These are phyloP conservation scores for Verticillium nubilum DNA, from an alignment of 2,329 filamentous ascomycete genomes.

Conservation along the genomic window DNA sequence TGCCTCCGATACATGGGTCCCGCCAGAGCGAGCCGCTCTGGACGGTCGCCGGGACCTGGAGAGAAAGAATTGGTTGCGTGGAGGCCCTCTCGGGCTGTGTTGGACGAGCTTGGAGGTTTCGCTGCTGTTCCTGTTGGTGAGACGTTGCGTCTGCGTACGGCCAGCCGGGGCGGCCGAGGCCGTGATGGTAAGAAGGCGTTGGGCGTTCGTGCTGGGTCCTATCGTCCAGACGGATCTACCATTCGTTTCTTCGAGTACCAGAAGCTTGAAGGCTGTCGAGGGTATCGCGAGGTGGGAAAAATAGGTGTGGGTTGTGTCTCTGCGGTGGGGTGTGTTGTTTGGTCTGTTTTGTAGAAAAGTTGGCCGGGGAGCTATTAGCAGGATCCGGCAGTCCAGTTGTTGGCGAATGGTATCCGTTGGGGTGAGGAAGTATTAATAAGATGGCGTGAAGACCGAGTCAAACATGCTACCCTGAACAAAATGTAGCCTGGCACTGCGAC, in stretches of 20 bases:
- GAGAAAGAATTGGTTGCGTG: constrained; percentile 50
- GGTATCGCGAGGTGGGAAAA: neutral
- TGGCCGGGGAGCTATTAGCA: constrained; percentile 6
- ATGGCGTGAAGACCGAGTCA: constrained; percentile 9
- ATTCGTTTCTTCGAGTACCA: constrained; percentile 12
- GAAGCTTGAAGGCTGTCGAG: neutral
- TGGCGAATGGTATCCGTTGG: constrained; percentile 3
- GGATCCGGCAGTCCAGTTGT: constrained; percentile 7
- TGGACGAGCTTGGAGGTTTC: constrained; percentile 14
- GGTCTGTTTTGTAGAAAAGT: constrained; percentile 1
- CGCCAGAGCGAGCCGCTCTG: constrained; percentile 73
- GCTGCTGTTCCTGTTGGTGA: constrained; percentile 5
- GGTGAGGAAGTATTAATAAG: constrained; percentile 10
- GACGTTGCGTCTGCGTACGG: constrained; percentile 19
- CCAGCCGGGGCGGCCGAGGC: constrained; percentile 12
- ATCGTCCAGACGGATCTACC: constrained; percentile 23
- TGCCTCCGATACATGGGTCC: constrained; percentile 67
- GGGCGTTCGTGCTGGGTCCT: constrained; percentile 9
- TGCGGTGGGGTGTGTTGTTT: neutral
- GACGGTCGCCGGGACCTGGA: constrained; percentile 62
- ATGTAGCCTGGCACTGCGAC: constrained; percentile 7
- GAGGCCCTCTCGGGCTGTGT: constrained; percentile 50
- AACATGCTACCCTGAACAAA: constrained; percentile 9
- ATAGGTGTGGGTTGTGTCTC: neutral
- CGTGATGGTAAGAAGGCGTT: constrained; percentile 8